Evolutionary conservation across 2,329 filamentous ascomycete species (phyloP).

Genomic region (Cladosporium austrohemisphaericum): DNA sequence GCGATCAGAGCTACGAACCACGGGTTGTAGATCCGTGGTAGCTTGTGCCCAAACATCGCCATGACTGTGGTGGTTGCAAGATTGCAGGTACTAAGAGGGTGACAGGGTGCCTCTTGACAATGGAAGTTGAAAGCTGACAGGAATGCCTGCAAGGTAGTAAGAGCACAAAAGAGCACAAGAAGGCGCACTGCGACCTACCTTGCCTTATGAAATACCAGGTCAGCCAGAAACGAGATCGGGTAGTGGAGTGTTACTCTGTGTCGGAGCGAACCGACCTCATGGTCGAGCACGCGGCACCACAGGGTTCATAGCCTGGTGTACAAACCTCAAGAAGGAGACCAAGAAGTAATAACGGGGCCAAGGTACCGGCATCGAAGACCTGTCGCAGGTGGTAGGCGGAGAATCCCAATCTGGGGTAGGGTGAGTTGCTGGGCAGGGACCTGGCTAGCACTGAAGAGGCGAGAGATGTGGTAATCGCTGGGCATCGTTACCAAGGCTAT

Average conservation of each 20-base stretch:
- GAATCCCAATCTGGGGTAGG: neutral
- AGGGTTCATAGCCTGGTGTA: no score
- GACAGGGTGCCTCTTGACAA: neutral
- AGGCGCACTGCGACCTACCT: neutral
- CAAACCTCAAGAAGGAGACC: neutral
- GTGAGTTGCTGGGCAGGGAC: neutral
- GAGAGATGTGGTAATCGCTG: neutral
- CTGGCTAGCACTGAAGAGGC: neutral
- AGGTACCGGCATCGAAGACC: neutral
- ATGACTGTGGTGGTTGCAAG: neutral
- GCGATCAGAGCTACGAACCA: constrained; percentile 52
- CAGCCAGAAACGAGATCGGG: neutral
- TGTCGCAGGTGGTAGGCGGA: neutral
- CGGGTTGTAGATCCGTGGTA: constrained; percentile 54
- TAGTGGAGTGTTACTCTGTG: neutral
- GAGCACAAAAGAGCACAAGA: neutral
- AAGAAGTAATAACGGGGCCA: neutral
- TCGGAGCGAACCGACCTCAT: neutral
- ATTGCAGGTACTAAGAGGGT: no score
- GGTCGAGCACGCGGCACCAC: neutral
- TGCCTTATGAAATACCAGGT: neutral
- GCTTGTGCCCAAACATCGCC: no score
- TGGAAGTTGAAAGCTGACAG: neutral
- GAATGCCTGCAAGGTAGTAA: neutral
- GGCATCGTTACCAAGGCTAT: neutral